Evolutionary conservation across 2,329 filamentous ascomycete genomes (phyloP), one percentile per base, ranked within the genome.

Genomic region (Fusarium sp.): DNA sequence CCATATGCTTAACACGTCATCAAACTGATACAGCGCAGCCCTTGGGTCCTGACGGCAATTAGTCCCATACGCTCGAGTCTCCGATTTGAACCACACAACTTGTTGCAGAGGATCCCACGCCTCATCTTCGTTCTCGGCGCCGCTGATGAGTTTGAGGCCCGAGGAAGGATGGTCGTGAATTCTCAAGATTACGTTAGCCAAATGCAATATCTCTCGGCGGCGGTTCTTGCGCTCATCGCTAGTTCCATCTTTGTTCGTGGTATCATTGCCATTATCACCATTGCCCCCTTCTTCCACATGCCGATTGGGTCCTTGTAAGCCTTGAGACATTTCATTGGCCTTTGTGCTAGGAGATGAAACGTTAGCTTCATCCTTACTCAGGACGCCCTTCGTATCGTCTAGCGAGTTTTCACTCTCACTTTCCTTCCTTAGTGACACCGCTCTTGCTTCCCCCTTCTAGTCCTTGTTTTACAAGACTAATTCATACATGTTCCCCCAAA

Each of bases 401-500:
- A 12, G 9, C 4, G 6, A 4, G 1, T 9, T 1, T 45, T 10
- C 2, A 13, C 3, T 3, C 7, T 8, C n/a, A 9, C 5, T 5
- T 1, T 30, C 4, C 16, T 2, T 18, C 15, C 8, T 7, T 8
- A 9, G 6, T 7, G 2, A 28, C 0, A 12, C 15, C 4, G 15
- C 1, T 6, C 0, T 3, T 44, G 6, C 16, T n/a, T 16, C 6
- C 2, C 1, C 20, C 3, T 33, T 8, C 3, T 30, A 12, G 3
- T 30, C 13, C 2, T 20, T 6, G 23, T 23, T 23, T 23, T 62
- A 72, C 41, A 72, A 72, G 18, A 63, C 70, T 2, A 73, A 72
- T 1, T 70, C 66, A 3, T 67, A 71, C 15, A 62, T 57, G 1
- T 72, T 79, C 1, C 78, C 77, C 0, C 74, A 70, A 55, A 67